phyloP scores from a whole-genome alignment of 139 green algal species.

The Micractinium sp. region DNA sequence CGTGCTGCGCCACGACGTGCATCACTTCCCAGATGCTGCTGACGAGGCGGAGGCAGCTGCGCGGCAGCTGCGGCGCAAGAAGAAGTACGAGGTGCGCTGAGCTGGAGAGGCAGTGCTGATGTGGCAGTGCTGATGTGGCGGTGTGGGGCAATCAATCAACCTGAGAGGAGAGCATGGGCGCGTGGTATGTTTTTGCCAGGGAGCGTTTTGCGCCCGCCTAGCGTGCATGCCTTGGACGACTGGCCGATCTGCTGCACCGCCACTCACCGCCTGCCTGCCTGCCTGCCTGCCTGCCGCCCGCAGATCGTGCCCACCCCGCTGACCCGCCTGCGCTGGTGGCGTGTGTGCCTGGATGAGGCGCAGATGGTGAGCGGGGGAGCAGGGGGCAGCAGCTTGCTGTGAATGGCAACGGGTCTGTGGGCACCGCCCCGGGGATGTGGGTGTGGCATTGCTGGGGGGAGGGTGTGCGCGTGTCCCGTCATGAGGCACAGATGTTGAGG shows the following conservation, averaged over 20 bases:
- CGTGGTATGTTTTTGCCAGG: not conserved
- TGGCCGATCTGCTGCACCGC: too few species aligned
- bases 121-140: not conserved
- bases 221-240: too few species aligned
- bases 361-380: constrained; percentile 64
- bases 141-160: not conserved
- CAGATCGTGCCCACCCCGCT: constrained; percentile 86
- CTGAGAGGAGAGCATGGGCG: not conserved
- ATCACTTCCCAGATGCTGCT: constrained; percentile 54
- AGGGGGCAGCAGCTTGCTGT: not conserved
- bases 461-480: too few species aligned
- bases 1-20: constrained; percentile 79
- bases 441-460: not conserved
- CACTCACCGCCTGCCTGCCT: too few species aligned
- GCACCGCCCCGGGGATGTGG: not conserved
- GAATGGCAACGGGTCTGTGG: not conserved
- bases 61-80: constrained; percentile 40
- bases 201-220: too few species aligned
- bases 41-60: not conserved
- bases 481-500: too few species aligned
- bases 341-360: constrained; percentile 92
- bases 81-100: constrained; percentile 45
- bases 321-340: constrained; percentile 88
- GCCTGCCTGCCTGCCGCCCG: not conserved
- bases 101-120: not conserved